Conservation (phyloP, 2,329 filamentous ascomycete species). For the Zasmidium cellare region DNA sequence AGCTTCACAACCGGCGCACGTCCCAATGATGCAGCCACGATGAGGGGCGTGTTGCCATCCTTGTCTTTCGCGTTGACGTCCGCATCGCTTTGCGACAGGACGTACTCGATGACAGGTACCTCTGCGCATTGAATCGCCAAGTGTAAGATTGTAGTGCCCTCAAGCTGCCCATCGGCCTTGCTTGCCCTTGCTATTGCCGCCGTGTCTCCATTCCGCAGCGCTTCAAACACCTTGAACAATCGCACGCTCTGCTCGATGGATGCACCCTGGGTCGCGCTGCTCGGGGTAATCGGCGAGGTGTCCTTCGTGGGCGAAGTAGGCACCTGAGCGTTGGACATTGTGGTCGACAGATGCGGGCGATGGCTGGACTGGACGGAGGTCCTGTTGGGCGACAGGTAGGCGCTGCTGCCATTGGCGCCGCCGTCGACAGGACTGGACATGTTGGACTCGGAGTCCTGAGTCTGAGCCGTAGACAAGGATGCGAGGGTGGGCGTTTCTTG, state of each 20-base stretch:
- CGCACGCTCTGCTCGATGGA: constrained; percentile 87
- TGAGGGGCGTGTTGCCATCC: constrained; percentile 91
- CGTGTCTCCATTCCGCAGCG: constrained; percentile 85
- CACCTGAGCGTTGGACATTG: constrained; percentile 33
- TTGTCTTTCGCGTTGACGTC: constrained; percentile 87
- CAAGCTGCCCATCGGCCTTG: constrained; percentile 55
- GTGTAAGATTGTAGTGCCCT: constrained; percentile 88
- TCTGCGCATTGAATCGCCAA: constrained; percentile 95
- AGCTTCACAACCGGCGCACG: constrained; percentile 78
- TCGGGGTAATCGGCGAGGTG: constrained; percentile 19
- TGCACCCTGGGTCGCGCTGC: constrained; percentile 36
- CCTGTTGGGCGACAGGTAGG: constrained; percentile 20
- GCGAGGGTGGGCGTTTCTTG: constrained; percentile 38
- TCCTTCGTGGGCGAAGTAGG: constrained; percentile 18
- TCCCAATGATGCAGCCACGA: constrained; percentile 81
- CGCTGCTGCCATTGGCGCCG: constrained; percentile 13
- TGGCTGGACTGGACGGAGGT: constrained; percentile 27
- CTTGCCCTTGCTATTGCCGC: constrained; percentile 85
- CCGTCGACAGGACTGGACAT: constrained; percentile 15
- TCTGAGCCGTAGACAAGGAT: not conserved
- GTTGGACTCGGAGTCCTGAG: not conserved
- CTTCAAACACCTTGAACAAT: constrained; percentile 92
- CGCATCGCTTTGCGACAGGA: constrained; percentile 64
- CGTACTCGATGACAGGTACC: constrained; percentile 86
- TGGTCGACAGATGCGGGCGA: constrained; percentile 37